Percentiles rank a stretch among this genome's conserved stretches.
phyloP scores from a whole-genome alignment of 139 green algal genomes.

The Axilococcus clingmanii region DNA sequence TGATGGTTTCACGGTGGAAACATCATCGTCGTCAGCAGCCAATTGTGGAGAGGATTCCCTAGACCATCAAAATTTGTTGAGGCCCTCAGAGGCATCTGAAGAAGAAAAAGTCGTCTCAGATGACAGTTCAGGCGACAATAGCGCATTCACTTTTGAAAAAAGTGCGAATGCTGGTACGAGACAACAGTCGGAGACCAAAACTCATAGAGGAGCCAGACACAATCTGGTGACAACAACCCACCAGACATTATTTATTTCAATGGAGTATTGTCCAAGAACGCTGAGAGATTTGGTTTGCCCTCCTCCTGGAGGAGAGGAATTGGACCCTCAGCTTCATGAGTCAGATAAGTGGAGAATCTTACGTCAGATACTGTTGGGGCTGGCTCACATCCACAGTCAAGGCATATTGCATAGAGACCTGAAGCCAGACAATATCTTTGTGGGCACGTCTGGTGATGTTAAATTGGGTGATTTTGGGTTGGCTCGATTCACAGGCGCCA shows the following conservation, averaged over 20 bases:
- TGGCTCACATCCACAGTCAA: conserved; percentile 62
- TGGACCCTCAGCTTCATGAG: conserved; percentile 26
- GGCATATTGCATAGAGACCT: conserved; percentile 79
- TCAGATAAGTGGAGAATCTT: conserved; percentile 70
- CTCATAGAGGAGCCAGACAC: not conserved
- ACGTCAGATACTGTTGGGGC: conserved; percentile 64
- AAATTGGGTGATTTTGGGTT: conserved; percentile 87
- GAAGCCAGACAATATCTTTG: conserved; percentile 77
- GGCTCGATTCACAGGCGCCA: conserved; percentile 40
- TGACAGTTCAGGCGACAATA: not conserved
- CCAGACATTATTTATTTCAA: conserved; percentile 86
- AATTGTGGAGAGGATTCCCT: too few species aligned
- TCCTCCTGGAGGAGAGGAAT: too few species aligned
- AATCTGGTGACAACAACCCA: not conserved
- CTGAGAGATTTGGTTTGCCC: conserved; percentile 53
- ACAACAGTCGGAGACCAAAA: not conserved
- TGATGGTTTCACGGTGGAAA: conserved; percentile 1
- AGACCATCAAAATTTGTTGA: too few species aligned
- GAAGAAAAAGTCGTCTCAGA: not conserved
- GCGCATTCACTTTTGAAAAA: not conserved
- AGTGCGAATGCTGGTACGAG: not conserved
- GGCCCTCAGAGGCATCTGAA: not conserved
- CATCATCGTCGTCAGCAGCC: too few species aligned
- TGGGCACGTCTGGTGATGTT: conserved; percentile 56
- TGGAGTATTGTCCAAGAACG: conserved; percentile 83